Conservation (phyloP, 805 yeast species). For the Wickerhamiella galacta region DNA sequence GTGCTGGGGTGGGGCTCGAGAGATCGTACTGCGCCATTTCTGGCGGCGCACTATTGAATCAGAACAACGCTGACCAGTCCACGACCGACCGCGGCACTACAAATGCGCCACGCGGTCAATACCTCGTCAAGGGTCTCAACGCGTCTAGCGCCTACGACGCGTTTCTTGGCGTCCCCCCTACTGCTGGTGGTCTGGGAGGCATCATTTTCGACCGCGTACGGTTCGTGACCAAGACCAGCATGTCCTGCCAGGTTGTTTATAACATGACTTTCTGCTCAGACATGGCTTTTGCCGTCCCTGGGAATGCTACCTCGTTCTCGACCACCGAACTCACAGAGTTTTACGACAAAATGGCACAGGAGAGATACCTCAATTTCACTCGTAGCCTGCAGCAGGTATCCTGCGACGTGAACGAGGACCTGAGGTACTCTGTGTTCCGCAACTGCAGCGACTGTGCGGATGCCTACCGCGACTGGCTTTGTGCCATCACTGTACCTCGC, state of each 20-base stretch:
- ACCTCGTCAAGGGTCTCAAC: conserved; percentile 44
- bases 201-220: conserved; percentile 37
- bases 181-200: conserved; percentile 33
- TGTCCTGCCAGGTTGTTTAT: conserved; percentile 56
- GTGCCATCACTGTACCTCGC: conserved; percentile 75
- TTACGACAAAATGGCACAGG: conserved; percentile 50
- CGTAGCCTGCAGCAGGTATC: conserved; percentile 59
- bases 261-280: conserved; percentile 59
- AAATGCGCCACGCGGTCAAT: conserved; percentile 34
- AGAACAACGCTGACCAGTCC: conserved; percentile 19
- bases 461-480: conserved; percentile 74
- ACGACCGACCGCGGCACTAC: conserved; percentile 31
- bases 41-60: conserved; percentile 30
- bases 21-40: conserved; percentile 65
- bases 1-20: conserved; percentile 25
- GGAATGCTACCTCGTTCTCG: conserved; percentile 24
- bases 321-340: conserved; percentile 25
- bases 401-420: conserved; percentile 49
- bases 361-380: conserved; percentile 46
- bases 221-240: conserved; percentile 36
- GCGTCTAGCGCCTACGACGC: conserved; percentile 47
- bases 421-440: conserved; percentile 55
- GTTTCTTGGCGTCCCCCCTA: conserved; percentile 28
- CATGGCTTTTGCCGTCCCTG: conserved; percentile 82
- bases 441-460: conserved; percentile 56